Conservation (phyloP, 2,329 filamentous ascomycete species). For the Colletotrichum salicis region DNA sequence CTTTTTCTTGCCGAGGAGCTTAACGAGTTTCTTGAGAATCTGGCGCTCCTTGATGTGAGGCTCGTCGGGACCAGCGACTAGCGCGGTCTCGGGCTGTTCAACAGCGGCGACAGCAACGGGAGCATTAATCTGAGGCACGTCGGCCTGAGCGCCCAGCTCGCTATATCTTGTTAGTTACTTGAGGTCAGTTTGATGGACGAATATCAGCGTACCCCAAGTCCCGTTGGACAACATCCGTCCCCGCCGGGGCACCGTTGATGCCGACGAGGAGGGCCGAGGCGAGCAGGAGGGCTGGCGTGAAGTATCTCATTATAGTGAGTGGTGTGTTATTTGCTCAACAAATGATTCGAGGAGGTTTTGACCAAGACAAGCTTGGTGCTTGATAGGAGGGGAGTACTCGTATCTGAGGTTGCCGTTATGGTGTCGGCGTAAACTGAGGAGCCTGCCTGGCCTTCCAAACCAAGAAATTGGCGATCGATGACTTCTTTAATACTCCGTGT, state of each 20-base stretch:
- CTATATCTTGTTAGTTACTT: neutral
- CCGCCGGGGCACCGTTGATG: conserved; percentile 32
- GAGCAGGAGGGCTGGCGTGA: conserved; percentile 20
- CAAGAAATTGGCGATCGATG: fast-evolving
- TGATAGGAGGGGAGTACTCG: neutral
- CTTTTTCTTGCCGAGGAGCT: neutral
- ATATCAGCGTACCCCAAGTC: neutral
- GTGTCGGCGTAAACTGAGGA: conserved; percentile 24
- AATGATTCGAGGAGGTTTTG: neutral
- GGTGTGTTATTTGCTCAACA: neutral
- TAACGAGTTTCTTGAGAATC: neutral
- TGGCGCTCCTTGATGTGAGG: conserved; percentile 1
- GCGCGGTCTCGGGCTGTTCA: conserved; percentile 18
- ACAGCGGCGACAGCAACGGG: conserved; percentile 8
- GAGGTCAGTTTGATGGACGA: neutral
- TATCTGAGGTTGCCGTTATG: conserved; percentile 20
- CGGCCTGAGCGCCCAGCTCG: conserved; percentile 6
- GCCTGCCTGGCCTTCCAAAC: neutral
- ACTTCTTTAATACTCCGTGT: conserved; percentile 25
- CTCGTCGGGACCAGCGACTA: neutral
- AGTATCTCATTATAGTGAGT: conserved; percentile 23
- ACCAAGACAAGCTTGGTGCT: conserved; percentile 22
- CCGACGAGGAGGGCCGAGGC: conserved; percentile 31
- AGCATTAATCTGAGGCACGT: conserved; percentile 2
- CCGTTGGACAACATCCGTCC: neutral